A percentile compares a stretch with the other conserved stretches of the same genome.
Conservation (phyloP, 2,329 filamentous ascomycete species). For the Pseudogymnoascus sp. region DNA sequence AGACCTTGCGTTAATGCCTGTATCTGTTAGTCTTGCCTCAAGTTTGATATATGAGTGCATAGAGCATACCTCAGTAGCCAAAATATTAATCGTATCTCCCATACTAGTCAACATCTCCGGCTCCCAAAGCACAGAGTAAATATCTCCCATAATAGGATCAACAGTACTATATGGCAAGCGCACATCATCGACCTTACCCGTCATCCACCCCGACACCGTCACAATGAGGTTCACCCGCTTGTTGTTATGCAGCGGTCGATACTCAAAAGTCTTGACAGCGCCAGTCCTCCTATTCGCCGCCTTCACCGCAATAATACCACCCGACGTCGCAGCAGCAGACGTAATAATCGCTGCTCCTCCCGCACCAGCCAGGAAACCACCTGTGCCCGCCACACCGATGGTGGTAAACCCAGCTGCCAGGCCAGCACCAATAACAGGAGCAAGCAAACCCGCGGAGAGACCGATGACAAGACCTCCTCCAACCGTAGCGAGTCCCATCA, state of each 20-base stretch:
- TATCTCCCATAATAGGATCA: slow-evolving; percentile 94
- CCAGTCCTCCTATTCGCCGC: slow-evolving; percentile 85
- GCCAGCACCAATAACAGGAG: slow-evolving; percentile 88
- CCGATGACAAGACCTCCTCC: slow-evolving; percentile 93
- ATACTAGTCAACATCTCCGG: slow-evolving; percentile 97
- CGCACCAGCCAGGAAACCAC: slow-evolving; percentile 81
- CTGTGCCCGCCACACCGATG: slow-evolving; percentile 83
- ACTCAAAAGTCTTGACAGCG: slow-evolving; percentile 93
- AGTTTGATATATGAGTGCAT: background rate
- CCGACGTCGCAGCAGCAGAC: slow-evolving; percentile 76
- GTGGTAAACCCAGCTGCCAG: slow-evolving; percentile 92
- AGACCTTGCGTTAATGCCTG: slow-evolving; percentile 91
- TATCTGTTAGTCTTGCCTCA: slow-evolving; percentile 22
- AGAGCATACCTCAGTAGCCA: slow-evolving; percentile 80
- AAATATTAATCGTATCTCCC: slow-evolving; percentile 96
- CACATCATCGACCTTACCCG: slow-evolving; percentile 93
- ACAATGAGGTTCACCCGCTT: slow-evolving; percentile 94
- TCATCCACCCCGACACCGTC: slow-evolving; percentile 97
- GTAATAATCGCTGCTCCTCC: slow-evolving; percentile 93
- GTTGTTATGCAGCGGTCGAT: slow-evolving; percentile 93
- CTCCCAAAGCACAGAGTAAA: slow-evolving; percentile 96
- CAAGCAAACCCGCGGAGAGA: slow-evolving; percentile 81
- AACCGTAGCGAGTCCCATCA: slow-evolving; percentile 95
- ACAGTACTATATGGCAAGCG: slow-evolving; percentile 92
- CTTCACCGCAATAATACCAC: slow-evolving; percentile 74